phyloP scores from a whole-genome alignment of 1,284 basidiomycete genomes.

The Phylloporus sp. region DNA sequence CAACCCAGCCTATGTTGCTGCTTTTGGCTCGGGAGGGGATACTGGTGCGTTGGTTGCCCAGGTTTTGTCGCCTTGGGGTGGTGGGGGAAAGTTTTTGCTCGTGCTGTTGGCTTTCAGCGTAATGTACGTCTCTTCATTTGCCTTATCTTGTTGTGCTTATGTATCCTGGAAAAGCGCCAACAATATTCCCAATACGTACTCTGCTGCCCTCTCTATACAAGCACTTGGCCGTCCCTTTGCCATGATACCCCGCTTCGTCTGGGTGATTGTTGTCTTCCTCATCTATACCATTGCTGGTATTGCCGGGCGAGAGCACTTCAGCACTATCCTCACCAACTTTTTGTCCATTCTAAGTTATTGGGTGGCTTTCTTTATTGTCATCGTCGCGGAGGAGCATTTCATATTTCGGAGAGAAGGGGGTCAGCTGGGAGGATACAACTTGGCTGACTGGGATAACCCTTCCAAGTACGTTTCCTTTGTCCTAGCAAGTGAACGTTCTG shows the following conservation, averaged over 20 bases:
- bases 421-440: constrained; percentile 59
- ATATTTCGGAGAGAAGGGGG: constrained; percentile 58
- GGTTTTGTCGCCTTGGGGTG: constrained; percentile 54
- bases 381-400: constrained; percentile 65
- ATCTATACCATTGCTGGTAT: constrained; percentile 68
- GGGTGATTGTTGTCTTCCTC: constrained; percentile 61
- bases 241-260: constrained; percentile 66
- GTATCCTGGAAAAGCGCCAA: constrained; percentile 50
- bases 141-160: neutral
- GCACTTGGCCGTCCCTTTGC: constrained; percentile 62
- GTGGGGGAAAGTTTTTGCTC: constrained; percentile 66
- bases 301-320: constrained; percentile 68
- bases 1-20: constrained; percentile 55
- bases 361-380: constrained; percentile 67
- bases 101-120: constrained; percentile 65
- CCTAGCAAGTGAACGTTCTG: no score
- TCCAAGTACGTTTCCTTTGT: constrained; percentile 35
- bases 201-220: constrained; percentile 62
- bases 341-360: constrained; percentile 71
- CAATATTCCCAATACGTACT: constrained; percentile 69
- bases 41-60: constrained; percentile 58
- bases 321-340: constrained; percentile 61
- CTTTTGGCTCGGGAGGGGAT: constrained; percentile 53
- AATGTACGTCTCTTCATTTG: constrained; percentile 42
- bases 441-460: constrained; percentile 60